Percentiles rank a stretch among this genome's conserved stretches.
Conservation (phyloP, 2,329 filamentous ascomycete species). For the Talaromyces sp. region DNA sequence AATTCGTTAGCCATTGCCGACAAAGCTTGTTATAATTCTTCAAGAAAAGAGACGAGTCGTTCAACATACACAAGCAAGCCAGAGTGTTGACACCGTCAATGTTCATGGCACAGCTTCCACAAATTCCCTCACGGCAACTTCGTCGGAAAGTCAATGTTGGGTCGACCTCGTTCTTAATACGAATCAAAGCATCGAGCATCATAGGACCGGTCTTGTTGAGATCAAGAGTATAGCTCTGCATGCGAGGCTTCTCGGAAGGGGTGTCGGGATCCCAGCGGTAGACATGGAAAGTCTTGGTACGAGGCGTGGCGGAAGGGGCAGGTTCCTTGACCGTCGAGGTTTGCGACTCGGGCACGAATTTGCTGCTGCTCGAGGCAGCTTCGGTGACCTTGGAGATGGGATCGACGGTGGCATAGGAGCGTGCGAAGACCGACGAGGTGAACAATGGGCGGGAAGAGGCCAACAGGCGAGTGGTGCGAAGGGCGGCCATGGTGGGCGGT, state of each 20-base stretch:
- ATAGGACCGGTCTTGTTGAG: slow-evolving; percentile 99
- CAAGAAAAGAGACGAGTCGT: neutral
- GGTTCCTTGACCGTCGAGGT: slow-evolving; percentile 60
- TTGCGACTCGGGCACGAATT: slow-evolving; percentile 46
- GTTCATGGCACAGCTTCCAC: slow-evolving; percentile 98
- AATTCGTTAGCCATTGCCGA: slow-evolving; percentile 14
- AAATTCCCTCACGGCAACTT: slow-evolving; percentile 97
- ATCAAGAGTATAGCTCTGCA: slow-evolving; percentile 93
- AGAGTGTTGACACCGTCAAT: slow-evolving; percentile 98
- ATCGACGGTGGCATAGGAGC: slow-evolving; percentile 46
- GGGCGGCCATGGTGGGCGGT: slow-evolving; percentile 41
- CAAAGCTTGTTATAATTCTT: neutral
- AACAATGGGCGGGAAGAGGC: slow-evolving; percentile 40
- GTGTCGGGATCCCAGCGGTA: slow-evolving; percentile 98
- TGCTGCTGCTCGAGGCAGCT: slow-evolving; percentile 24
- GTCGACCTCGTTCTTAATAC: slow-evolving; percentile 99
- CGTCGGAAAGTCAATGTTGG: slow-evolving; percentile 93
- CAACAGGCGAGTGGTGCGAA: slow-evolving; percentile 44
- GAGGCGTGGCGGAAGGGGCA: slow-evolving; percentile 51
- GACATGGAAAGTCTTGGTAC: slow-evolving; percentile 93
- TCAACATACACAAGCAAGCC: slow-evolving; percentile 83
- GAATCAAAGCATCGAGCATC: slow-evolving; percentile 92
- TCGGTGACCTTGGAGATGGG: slow-evolving; percentile 28
- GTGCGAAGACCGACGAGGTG: slow-evolving; percentile 30
- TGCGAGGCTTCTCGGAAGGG: slow-evolving; percentile 84